Conservation (phyloP, 2,329 filamentous ascomycete species). For the Phyllosticta paracitricarpa region DNA sequence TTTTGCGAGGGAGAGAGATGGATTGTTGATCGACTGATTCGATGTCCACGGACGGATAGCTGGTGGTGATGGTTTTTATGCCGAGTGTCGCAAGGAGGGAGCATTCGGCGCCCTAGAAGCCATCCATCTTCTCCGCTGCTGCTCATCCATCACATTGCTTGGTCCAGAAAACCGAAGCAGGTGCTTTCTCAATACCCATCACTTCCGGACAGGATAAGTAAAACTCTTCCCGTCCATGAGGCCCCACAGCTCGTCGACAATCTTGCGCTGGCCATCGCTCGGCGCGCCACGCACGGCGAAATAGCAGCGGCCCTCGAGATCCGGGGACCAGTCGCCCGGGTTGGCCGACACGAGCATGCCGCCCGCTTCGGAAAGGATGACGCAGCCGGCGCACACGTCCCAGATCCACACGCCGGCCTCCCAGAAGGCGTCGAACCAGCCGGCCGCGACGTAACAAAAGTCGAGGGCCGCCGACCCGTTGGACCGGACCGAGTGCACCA, state of each 20-base stretch:
- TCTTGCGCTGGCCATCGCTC: conserved; percentile 20
- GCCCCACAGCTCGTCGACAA: conserved; percentile 26
- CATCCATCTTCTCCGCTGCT: no score
- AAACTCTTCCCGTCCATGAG: conserved; percentile 27
- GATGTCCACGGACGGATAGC: no score
- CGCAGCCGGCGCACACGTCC: conserved; percentile 29
- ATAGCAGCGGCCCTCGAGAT: conserved; percentile 25
- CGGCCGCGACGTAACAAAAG: conserved; percentile 30
- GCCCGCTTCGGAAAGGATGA: conserved; percentile 29
- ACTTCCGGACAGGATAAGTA: conserved; percentile 13
- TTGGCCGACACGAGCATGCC: conserved; percentile 27
- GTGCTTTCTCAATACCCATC: neutral
- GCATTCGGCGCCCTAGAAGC: no score
- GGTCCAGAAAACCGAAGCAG: no score
- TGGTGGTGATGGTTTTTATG: no score
- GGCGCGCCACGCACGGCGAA: conserved; percentile 24
- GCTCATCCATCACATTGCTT: no score
- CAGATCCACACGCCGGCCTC: conserved; percentile 28
- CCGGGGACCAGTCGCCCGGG: conserved; percentile 25
- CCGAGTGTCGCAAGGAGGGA: no score
- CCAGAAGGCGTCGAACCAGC: conserved; percentile 27
- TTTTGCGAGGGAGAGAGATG: no score
- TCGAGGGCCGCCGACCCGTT: conserved; percentile 28
- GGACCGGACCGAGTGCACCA: conserved; percentile 25
- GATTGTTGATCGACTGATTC: no score